phyloP scores from a whole-genome alignment of 2,329 filamentous ascomycete species.

The Monascus ruber region DNA sequence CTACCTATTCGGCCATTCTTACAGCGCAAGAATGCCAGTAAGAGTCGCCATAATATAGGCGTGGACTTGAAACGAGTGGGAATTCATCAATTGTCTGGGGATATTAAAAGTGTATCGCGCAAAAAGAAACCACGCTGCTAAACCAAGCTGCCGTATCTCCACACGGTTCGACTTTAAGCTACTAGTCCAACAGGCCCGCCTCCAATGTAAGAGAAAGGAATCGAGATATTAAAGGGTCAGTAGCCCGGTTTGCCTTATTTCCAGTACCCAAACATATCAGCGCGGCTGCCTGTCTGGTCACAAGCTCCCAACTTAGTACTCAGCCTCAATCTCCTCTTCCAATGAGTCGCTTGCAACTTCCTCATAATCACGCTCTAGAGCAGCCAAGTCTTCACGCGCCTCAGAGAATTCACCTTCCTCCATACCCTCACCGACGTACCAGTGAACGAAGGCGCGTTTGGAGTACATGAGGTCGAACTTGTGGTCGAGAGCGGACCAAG shows the following conservation, averaged over 20 bases:
- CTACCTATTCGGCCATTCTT: no score
- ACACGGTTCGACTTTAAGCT: slow-evolving; percentile 2
- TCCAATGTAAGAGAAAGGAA: not conserved
- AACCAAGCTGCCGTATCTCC: slow-evolving; percentile 28
- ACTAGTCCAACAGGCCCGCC: no score
- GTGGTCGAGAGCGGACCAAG: slow-evolving; percentile 88
- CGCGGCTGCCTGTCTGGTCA: not conserved
- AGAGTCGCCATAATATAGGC: no score
- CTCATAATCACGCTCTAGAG: slow-evolving; percentile 96
- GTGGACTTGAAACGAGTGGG: slow-evolving; percentile 18
- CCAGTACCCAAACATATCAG: not conserved
- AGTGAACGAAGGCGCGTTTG: slow-evolving; percentile 99
- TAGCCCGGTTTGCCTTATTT: not conserved
- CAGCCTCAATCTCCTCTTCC: slow-evolving; percentile 75
- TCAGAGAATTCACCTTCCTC: slow-evolving; percentile 99
- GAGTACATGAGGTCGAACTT: slow-evolving; percentile 99
- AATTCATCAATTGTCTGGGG: slow-evolving; percentile 28
- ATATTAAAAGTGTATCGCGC: slow-evolving; percentile 31
- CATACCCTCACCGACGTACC: slow-evolving; percentile 99
- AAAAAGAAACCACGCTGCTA: slow-evolving; percentile 24
- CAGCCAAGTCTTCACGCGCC: slow-evolving; percentile 95
- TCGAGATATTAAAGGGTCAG: not conserved
- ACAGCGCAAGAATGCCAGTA: no score
- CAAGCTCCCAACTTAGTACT: slow-evolving; percentile 57
- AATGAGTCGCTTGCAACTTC: slow-evolving; percentile 93